These are phyloP conservation scores for Gremmenia infestans DNA, from an alignment of 2,329 filamentous ascomycete genomes.

Conservation along the genomic window DNA sequence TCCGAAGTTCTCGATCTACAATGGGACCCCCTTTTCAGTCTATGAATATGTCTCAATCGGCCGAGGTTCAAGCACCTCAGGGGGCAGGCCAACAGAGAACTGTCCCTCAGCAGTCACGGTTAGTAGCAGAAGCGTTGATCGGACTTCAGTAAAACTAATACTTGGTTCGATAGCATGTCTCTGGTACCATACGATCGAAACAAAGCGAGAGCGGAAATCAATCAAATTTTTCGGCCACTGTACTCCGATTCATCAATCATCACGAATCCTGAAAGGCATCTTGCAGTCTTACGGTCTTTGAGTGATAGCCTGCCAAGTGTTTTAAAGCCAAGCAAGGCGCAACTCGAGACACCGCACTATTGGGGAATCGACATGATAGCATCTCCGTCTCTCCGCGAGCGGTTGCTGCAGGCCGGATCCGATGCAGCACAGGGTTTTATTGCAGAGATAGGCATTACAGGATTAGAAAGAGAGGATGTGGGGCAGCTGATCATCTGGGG, in stretches of 20 bases:
- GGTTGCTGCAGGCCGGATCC: slow-evolving; percentile 32
- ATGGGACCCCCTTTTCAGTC: slow-evolving; percentile 32
- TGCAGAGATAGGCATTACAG: slow-evolving; percentile 34
- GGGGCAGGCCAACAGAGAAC: slow-evolving; percentile 13
- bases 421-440: slow-evolving; percentile 36
- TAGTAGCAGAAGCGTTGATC: slow-evolving; percentile 2
- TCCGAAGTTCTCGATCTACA: slow-evolving; percentile 30
- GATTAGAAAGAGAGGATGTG: slow-evolving; percentile 33
- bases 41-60: slow-evolving; percentile 26
- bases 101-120: slow-evolving; percentile 19
- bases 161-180: slow-evolving; percentile 28
- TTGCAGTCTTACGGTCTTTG: slow-evolving; percentile 26
- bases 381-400: slow-evolving; percentile 36
- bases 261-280: slow-evolving; percentile 33
- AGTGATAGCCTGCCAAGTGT: slow-evolving; percentile 31
- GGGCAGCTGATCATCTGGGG: slow-evolving; percentile 40
- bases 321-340: slow-evolving; percentile 35
- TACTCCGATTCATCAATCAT: slow-evolving; percentile 32
- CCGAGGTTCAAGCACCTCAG: slow-evolving; percentile 18
- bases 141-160: slow-evolving; percentile 9
- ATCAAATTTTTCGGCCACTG: slow-evolving; percentile 34
- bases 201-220: slow-evolving; percentile 32
- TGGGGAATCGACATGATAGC: slow-evolving; percentile 40
- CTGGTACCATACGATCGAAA: slow-evolving; percentile 32
- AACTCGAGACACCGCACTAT: slow-evolving; percentile 37